Base-by-base conservation (phyloP, 2,329 filamentous ascomycete genomes). In the Sphaerulina vaccinii region DNA sequence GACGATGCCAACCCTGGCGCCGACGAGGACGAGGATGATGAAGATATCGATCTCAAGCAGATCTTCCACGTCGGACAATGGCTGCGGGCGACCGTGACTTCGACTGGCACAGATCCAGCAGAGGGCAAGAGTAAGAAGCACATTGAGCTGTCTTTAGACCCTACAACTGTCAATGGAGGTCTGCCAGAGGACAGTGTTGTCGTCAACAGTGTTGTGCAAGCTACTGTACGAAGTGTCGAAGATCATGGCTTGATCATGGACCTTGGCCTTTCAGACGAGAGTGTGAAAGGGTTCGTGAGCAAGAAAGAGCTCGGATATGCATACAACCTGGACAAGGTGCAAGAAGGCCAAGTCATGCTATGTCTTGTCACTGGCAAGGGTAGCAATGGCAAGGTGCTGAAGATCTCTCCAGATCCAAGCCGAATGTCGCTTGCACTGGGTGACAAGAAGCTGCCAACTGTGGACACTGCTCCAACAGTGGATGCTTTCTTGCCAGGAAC, bases 211-310 rank as follows among this genome's bases (percentile, higher is more conserved):
- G 90, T 88, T 39, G 75, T 97, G 16, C 95, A 97, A 79, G 92
- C 90, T 1, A 86, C 90, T 0, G 85, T 99, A 21, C 73, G 81
- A 44, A 99, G 92, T 70, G 86, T 95, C n/a, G 92, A 99, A 71
- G 95, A 99, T 63, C 91, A 96, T 65, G 93, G 93, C 56, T 80
- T 93, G 52, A 82, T 97, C 50, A 96, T 99, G 90, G 90, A 96
- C 62, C 73, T 97, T 32, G 90, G 90, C 15, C 75, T 97, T 5
- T 77, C 84, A 29, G 82, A 84, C 47, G 73, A 79, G 24, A 79
- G 82, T 32, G 69, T 91, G 46, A 85, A 84, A 57, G 93, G 88
- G 2, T 99, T 99, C 72, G 78, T 99, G 65, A 82, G 90, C 4
- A 87, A 86, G 55, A 90, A 87, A 65, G 90, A 96, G 67, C 75